phyloP scores from a whole-genome alignment of 257 asterid species.

The Voacanga thouarsii region DNA sequence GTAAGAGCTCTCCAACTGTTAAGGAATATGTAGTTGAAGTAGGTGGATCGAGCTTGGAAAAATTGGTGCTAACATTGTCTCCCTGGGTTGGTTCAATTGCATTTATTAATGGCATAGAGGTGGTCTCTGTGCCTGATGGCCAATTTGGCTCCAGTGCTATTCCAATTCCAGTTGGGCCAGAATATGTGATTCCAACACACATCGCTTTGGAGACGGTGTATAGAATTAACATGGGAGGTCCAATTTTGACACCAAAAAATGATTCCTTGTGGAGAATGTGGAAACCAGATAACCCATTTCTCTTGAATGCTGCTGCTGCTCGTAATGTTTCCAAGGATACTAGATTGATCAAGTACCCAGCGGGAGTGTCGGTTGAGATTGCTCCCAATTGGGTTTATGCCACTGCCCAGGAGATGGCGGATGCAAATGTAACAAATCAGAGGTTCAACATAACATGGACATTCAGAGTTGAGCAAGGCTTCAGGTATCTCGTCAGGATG shows the following conservation, averaged over 20 bases:
- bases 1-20: conserved; percentile 16
- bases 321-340: conserved; percentile 21
- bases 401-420: conserved; percentile 38
- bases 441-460: conserved; percentile 34
- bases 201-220: conserved; percentile 27
- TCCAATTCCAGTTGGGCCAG: conserved; percentile 24
- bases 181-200: conserved; percentile 17
- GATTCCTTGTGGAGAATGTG: conserved; percentile 33
- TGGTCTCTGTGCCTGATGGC: conserved; percentile 30
- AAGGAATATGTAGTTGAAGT: conserved; percentile 37
- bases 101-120: conserved; percentile 36
- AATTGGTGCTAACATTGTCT: conserved; percentile 24
- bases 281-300: conserved; percentile 31
- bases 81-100: conserved; percentile 33
- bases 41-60: conserved; percentile 22
- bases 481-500: conserved; percentile 29
- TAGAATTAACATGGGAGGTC: conserved; percentile 39
- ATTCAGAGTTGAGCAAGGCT: conserved; percentile 23
- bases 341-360: conserved; percentile 25
- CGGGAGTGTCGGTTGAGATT: conserved; percentile 28
- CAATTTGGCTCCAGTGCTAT: conserved; percentile 22
- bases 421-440: conserved; percentile 28
- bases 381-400: conserved; percentile 36
- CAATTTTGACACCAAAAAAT: conserved; percentile 28
- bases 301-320: conserved; percentile 23